phyloP scores from a whole-genome alignment of 495 filamentous ascomycete species.

The Podospora bellae-mahoneyi region DNA sequence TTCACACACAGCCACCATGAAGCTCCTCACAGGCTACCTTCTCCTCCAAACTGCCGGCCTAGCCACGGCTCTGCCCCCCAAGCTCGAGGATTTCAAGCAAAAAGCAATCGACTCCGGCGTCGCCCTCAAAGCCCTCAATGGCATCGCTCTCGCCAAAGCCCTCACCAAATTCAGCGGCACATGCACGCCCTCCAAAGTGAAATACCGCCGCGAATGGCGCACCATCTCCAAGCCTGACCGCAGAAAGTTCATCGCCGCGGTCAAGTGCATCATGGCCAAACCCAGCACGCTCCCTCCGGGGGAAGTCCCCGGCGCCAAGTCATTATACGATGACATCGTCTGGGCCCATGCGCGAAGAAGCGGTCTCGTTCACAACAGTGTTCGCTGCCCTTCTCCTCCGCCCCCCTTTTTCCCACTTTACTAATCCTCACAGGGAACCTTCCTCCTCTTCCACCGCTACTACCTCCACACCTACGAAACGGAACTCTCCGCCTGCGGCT shows the following conservation, averaged over 20 bases:
- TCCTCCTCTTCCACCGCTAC: conserved; percentile 70
- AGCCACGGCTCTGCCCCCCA: conserved; percentile 16
- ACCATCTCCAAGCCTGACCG: conserved; percentile 46
- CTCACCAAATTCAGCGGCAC: conserved; percentile 15
- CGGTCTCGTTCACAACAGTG: conserved; percentile 55
- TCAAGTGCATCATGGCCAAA: conserved; percentile 57
- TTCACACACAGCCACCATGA: not conserved
- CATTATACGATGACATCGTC: conserved; percentile 63
- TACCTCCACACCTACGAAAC: conserved; percentile 63
- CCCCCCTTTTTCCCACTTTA: not conserved
- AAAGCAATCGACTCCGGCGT: conserved; percentile 26
- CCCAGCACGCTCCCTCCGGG: conserved; percentile 41
- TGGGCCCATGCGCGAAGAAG: conserved; percentile 64
- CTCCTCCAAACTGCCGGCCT: conserved; percentile 14
- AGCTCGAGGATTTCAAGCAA: conserved; percentile 17
- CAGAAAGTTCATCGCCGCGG: conserved; percentile 59
- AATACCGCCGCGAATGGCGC: conserved; percentile 33
- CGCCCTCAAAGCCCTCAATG: conserved; percentile 26
- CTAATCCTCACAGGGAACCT: conserved; percentile 38
- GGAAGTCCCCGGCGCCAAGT: conserved; percentile 31
- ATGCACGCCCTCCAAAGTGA: conserved; percentile 27
- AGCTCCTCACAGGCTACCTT: conserved; percentile 3
- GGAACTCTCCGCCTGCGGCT: conserved; percentile 67
- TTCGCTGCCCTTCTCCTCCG: not conserved
- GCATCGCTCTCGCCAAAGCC: conserved; percentile 20